Evolutionary conservation across 345 rosid genomes (phyloP).

Genomic region (Populus nigra): DNA sequence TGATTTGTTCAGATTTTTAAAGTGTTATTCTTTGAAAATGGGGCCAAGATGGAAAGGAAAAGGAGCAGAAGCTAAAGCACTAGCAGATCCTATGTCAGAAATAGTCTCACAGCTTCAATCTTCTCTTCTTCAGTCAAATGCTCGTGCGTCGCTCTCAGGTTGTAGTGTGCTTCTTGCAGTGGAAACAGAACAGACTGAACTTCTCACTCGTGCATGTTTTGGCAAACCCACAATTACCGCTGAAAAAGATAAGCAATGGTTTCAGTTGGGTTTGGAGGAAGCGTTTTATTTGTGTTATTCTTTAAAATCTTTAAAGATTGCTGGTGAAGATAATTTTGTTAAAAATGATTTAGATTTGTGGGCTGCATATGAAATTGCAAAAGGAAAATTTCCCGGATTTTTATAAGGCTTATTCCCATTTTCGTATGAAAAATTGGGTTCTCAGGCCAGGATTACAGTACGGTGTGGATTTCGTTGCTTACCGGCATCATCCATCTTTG

Average conservation of each 20-base stretch:
- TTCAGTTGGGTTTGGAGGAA: slow-evolving; percentile 74
- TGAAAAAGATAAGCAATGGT: slow-evolving; percentile 67
- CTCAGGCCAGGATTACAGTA: slow-evolving; percentile 65
- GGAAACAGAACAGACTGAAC: slow-evolving; percentile 50
- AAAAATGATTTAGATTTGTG: slow-evolving; percentile 44
- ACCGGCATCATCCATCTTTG: slow-evolving; percentile 78
- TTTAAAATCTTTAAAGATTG: slow-evolving; percentile 60
- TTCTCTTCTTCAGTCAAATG: slow-evolving; percentile 44
- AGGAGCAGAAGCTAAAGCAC: slow-evolving; percentile 65
- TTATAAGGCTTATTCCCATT: slow-evolving; percentile 73
- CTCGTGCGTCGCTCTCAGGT: slow-evolving; percentile 48
- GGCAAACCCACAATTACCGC: slow-evolving; percentile 54
- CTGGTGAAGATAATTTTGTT: slow-evolving; percentile 26
- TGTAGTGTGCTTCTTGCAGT: slow-evolving; percentile 50
- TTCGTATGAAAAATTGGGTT: slow-evolving; percentile 70
- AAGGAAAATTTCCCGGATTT: slow-evolving; percentile 47
- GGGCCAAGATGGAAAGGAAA: slow-evolving; percentile 88
- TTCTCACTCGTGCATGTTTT: slow-evolving; percentile 62
- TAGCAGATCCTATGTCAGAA: slow-evolving; percentile 64
- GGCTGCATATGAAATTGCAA: slow-evolving; percentile 51
- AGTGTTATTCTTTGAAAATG: slow-evolving; percentile 25
- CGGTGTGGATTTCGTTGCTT: slow-evolving; percentile 78
- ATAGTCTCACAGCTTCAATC: slow-evolving; percentile 51
- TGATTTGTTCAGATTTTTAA: background rate
- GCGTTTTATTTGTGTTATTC: slow-evolving; percentile 57